A percentile compares a stretch with the other conserved stretches of the same genome.
phyloP scores from a whole-genome alignment of 495 filamentous ascomycete species.

The Aspergillus bertholletiae region DNA sequence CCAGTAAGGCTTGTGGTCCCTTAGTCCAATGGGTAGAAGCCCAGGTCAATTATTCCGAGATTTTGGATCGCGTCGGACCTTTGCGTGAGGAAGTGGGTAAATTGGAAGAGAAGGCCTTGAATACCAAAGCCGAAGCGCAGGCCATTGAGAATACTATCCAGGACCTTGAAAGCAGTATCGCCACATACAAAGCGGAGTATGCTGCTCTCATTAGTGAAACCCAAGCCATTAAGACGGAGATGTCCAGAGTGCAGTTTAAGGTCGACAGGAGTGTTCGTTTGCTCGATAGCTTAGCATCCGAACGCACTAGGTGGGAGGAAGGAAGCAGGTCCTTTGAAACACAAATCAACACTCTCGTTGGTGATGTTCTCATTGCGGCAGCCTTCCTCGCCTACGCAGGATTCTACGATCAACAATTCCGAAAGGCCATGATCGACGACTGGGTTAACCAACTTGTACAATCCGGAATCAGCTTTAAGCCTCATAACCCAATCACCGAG shows the following conservation, averaged over 20 bases:
- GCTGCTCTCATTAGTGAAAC: conserved; percentile 95
- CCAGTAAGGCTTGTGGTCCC: conserved; percentile 94
- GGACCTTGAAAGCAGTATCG: conserved; percentile 83
- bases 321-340: conserved; percentile 97
- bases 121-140: conserved; percentile 92
- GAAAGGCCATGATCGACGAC: conserved; percentile 95
- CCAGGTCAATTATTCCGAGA: conserved; percentile 96
- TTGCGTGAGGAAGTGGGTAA: conserved; percentile 83
- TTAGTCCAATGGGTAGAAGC: conserved; percentile 97
- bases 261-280: conserved; percentile 93
- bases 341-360: conserved; percentile 93
- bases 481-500: conserved; percentile 90
- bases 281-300: conserved; percentile 90
- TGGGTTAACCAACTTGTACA: conserved; percentile 89
- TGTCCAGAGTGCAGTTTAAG: conserved; percentile 94
- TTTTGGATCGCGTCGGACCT: conserved; percentile 91
- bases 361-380: conserved; percentile 89
- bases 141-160: conserved; percentile 85
- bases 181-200: conserved; percentile 95
- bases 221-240: conserved; percentile 94
- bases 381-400: conserved; percentile 98
- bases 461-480: conserved; percentile 88
- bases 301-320: conserved; percentile 89
- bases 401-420: conserved; percentile 96
- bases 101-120: conserved; percentile 82